Conservation (phyloP, 2,329 filamentous ascomycete genomes). For the Aspergillus floridensis region DNA sequence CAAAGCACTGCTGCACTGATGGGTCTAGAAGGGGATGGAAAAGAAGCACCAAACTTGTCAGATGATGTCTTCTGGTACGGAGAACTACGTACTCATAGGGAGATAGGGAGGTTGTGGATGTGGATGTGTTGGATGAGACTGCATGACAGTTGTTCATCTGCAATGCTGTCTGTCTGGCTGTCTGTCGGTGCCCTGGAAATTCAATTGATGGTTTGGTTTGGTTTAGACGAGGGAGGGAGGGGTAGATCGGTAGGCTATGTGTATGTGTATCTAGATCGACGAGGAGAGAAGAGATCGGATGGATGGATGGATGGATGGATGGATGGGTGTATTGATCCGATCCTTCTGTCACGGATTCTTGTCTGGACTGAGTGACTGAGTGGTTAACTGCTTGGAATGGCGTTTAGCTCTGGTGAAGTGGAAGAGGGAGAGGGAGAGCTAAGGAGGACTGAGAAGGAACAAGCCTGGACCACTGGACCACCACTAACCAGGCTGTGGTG, state of each 20-base stretch:
- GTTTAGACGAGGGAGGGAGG: background rate
- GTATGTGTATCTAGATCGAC: too few species aligned
- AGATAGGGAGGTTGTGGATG: background rate
- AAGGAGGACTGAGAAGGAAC: too few species aligned
- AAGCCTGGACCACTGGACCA: background rate
- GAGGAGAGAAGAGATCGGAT: too few species aligned
- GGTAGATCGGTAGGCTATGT: background rate
- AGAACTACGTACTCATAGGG: too few species aligned
- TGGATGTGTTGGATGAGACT: background rate
- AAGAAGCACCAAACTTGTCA: background rate
- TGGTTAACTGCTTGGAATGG: too few species aligned
- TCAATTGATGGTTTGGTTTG: background rate
- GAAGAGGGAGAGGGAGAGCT: too few species aligned
- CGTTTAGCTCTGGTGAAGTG: too few species aligned
- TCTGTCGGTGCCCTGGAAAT: background rate
- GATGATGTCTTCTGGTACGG: background rate
- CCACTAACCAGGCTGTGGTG: too few species aligned
- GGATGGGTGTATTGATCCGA: too few species aligned
- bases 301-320: too few species aligned
- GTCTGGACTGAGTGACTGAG: too few species aligned
- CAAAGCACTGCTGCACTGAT: background rate
- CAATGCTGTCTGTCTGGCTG: background rate
- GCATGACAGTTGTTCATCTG: background rate
- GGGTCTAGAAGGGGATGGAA: constrained; percentile 2
- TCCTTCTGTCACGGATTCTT: too few species aligned